A percentile compares a stretch with the other conserved stretches of the same genome.
Evolutionary conservation across 176 grass and related monocot genomes (phyloP).

Genomic region (Oryza officinalis): DNA sequence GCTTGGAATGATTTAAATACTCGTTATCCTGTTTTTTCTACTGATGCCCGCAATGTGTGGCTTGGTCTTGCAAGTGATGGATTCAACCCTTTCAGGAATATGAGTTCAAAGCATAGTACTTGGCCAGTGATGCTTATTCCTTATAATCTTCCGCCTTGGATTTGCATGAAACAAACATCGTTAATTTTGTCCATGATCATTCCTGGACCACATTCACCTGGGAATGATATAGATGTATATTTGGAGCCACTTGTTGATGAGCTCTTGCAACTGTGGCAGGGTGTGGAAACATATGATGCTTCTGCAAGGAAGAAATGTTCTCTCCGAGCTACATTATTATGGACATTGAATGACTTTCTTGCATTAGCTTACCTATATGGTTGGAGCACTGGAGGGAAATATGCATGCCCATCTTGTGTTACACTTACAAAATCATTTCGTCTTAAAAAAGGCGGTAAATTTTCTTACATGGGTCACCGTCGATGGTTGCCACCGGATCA

Average conservation of each 20-base stretch:
- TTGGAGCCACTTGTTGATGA: background rate
- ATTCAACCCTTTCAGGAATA: slow-evolving; percentile 23
- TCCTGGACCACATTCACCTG: background rate
- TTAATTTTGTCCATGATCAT: slow-evolving; percentile 5
- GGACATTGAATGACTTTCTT: slow-evolving; percentile 39
- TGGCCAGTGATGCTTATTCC: slow-evolving; percentile 31
- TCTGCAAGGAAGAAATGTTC: slow-evolving; percentile 5
- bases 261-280: background rate
- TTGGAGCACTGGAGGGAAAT: background rate
- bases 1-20: slow-evolving; percentile 1
- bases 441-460: background rate
- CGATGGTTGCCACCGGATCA: background rate
- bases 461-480: background rate
- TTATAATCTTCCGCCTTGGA: too few relatives aligned
- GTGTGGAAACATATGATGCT: slow-evolving; percentile 33
- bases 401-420: background rate
- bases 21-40: background rate
- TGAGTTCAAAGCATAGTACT: slow-evolving; percentile 25
- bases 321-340: slow-evolving; percentile 22
- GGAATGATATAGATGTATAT: slow-evolving; percentile 5
- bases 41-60: background rate
- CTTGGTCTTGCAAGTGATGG: slow-evolving; percentile 30
- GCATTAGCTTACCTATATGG: slow-evolving; percentile 33
- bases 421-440: background rate
- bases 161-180: slow-evolving; percentile 7